A percentile compares a stretch with the other conserved stretches of the same genome.
Conservation (phyloP, 495 filamentous ascomycete genomes). For the Lindgomyces ingoldianus region DNA sequence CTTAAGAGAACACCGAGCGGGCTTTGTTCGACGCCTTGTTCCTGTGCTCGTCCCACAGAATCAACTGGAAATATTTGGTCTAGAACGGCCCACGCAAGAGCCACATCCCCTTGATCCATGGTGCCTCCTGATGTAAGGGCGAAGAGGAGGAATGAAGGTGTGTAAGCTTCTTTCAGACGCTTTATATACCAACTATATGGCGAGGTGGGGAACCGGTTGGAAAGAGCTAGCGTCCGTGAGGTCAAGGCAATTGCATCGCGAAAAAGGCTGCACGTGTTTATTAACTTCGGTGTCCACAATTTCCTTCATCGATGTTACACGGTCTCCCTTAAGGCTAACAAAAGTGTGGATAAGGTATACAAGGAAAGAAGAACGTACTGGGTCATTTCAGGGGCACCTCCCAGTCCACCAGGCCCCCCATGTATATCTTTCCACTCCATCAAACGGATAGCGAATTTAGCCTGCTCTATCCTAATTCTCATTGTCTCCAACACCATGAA, state of each 20-base stretch:
- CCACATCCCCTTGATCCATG: neutral
- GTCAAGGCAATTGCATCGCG: conserved; percentile 17
- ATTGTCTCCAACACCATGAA: conserved; percentile 14
- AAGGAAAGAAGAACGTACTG: conserved; percentile 12
- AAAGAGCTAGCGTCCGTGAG: conserved; percentile 1
- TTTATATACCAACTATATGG: conserved; percentile 27
- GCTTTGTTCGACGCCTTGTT: neutral
- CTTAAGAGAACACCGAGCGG: conserved; percentile 3
- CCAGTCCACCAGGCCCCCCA: neutral
- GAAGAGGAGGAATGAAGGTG: conserved; percentile 17
- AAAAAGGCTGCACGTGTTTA: conserved; percentile 13
- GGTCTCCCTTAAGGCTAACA: neutral
- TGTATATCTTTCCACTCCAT: conserved; percentile 3
- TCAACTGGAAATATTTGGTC: conserved; percentile 25
- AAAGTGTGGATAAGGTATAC: neutral
- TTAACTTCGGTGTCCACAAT: neutral
- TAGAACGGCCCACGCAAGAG: conserved; percentile 15
- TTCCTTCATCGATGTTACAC: too few relatives aligned
- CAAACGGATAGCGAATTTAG: conserved; percentile 16
- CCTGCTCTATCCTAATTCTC: conserved; percentile 11
- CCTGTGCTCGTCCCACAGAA: neutral
- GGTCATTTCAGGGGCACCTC: conserved; percentile 1
- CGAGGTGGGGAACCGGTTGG: conserved; percentile 17
- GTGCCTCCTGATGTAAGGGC: conserved; percentile 3
- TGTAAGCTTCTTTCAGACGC: conserved; percentile 23